A percentile compares a stretch with the other conserved stretches of the same genome.
These are phyloP conservation scores for Limonomyces culmigenus DNA, from an alignment of 1,284 basidiomycete species.

Conservation along the genomic window DNA sequence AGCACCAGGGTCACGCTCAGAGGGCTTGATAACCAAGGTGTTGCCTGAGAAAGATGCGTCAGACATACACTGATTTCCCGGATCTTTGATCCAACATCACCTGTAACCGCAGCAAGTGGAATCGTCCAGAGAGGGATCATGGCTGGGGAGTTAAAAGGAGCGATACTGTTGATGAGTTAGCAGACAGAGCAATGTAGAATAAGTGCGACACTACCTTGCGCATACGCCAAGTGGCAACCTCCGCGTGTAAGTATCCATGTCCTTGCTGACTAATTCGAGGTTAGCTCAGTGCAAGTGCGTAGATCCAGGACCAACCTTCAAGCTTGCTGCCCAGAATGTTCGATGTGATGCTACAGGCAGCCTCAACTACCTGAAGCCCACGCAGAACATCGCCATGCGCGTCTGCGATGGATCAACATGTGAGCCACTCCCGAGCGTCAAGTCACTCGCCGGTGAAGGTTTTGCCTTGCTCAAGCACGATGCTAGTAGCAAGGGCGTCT, in stretches of 20 bases:
- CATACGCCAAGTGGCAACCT: constrained; percentile 68
- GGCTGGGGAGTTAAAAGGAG: constrained; percentile 92
- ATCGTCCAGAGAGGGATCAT: constrained; percentile 98
- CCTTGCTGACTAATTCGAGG: constrained; percentile 58
- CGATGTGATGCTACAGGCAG: constrained; percentile 70
- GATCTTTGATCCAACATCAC: too few relatives aligned
- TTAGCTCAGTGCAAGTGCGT: constrained; percentile 2
- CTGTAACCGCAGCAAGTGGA: constrained; percentile 67
- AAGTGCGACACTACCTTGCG: constrained; percentile 31
- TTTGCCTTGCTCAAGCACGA: constrained; percentile 86
- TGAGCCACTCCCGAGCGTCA: constrained; percentile 14
- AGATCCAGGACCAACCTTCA: constrained; percentile 38
- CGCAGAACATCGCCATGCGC: constrained; percentile 90
- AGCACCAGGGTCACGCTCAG: constrained; percentile 91
- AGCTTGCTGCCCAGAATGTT: constrained; percentile 81
- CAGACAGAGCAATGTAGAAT: constrained; percentile 4
- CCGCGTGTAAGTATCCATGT: constrained; percentile 92
- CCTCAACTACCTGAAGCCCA: constrained; percentile 90
- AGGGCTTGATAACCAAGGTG: constrained; percentile 89
- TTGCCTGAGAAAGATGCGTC: constrained; percentile 86
- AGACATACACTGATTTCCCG: too few relatives aligned
- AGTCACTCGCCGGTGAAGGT: constrained; percentile 45
- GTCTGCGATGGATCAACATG: constrained; percentile 34
- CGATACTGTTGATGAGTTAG: constrained; percentile 41
- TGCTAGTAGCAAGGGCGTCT: constrained; percentile 59